Base-by-base conservation (phyloP, 179 eudicot genomes). In the Beta corolliflora region DNA sequence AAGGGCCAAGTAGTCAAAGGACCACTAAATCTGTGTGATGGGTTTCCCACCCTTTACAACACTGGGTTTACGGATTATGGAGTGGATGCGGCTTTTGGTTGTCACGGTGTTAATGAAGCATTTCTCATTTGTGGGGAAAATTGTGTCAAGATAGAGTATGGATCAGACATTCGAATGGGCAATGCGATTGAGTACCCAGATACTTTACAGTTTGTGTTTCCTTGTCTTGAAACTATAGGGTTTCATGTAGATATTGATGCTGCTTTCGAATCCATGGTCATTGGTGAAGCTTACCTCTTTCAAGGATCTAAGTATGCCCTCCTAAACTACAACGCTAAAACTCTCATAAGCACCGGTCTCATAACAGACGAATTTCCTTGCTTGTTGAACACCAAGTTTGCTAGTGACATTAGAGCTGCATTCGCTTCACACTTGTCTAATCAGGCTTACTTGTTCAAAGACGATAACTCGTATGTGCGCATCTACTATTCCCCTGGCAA, bases 371-470 rank as follows among this genome's bases (percentile, higher is more conserved):
- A 36, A 36, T 36, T 36, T 36, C 41, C 61, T 56, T 56, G 61
- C 61, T 56, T 56, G 61, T 56, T 56, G 61, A 56, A 56, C 61
- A 56, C 61, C 61, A 56, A 56, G 61, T 56, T 56, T 56, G 61
- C 61, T 56, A 56, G 15, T 56, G n/a, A 56, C 61, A 56, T 12
- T 56, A 56, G 19, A 56, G 61, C 61, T 56, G 61, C 19, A 5
- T 56, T 56, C 19, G 61, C 61, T 15, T 56, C 61, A 56, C 61
- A 25, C 29, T 9, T 12, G 60, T 14, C 60, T 56, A 56, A 56
- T 25, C 60, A 56, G 60, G 60, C 60, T 3, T 56, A 56, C 60
- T 14, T 56, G 29, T 25, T 25, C 29, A 25, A 25, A 25, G 29
- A 25, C 29, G 29, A 25, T 25, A 25, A 25, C 29, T 25, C 29